These are phyloP conservation scores for Pleoardoris graminearum DNA, from an alignment of 2,329 filamentous ascomycete genomes.

Conservation along the genomic window DNA sequence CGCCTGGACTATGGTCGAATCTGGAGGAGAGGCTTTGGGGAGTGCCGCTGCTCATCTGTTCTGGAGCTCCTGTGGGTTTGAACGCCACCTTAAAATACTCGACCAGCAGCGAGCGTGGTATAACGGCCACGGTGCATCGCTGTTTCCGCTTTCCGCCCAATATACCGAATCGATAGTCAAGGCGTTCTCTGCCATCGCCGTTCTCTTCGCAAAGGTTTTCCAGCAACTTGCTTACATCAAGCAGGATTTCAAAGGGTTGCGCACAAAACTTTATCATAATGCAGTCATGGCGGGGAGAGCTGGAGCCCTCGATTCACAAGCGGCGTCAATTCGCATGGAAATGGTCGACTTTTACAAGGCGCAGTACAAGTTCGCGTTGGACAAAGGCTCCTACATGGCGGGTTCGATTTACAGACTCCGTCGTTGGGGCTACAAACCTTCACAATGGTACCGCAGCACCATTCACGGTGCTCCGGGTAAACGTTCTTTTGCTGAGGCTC, in stretches of 20 bases:
- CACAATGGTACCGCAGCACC: neutral
- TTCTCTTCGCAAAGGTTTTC: neutral
- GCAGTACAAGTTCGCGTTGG: too few relatives aligned
- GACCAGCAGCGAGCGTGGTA: too few relatives aligned
- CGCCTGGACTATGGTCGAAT: neutral
- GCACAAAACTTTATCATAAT: neutral
- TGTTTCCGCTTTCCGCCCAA: neutral
- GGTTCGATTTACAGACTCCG: too few relatives aligned
- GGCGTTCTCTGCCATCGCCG: neutral
- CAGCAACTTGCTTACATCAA: neutral
- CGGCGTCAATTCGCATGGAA: neutral
- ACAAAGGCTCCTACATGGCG: too few relatives aligned
- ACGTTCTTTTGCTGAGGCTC: too few relatives aligned
- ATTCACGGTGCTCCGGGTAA: too few relatives aligned
- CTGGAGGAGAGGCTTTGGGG: neutral
- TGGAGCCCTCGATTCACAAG: neutral
- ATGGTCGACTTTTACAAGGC: neutral
- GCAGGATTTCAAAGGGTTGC: neutral
- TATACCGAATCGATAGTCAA: neutral
- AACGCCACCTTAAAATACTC: neutral
- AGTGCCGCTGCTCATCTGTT: neutral
- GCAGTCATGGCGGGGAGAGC: neutral
- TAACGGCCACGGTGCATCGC: neutral
- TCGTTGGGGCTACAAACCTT: neutral
- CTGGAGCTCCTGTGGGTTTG: neutral